Evolutionary conservation across 306 rosid genomes (phyloP).

Genomic region (Malus fusca): DNA sequence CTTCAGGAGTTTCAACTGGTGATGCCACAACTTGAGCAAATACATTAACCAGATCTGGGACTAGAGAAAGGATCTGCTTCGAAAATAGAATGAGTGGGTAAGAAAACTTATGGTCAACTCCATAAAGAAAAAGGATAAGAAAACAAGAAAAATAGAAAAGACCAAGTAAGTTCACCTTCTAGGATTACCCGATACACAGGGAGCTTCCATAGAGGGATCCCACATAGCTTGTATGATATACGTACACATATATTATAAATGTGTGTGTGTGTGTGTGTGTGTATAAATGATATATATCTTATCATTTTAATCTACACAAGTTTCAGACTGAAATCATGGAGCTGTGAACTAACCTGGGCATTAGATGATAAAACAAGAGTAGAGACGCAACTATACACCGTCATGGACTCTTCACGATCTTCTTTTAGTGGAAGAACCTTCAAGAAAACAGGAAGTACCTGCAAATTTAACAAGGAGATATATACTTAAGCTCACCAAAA

Average conservation of each 20-base stretch:
- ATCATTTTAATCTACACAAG: neutral
- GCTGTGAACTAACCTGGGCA: slow-evolving; percentile 57
- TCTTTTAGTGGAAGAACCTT: slow-evolving; percentile 91
- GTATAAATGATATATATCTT: neutral
- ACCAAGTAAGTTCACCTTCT: neutral
- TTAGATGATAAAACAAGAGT: slow-evolving; percentile 82
- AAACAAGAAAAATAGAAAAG: slow-evolving; percentile 11
- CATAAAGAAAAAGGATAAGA: neutral
- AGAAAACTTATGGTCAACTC: slow-evolving; percentile 5
- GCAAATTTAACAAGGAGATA: slow-evolving; percentile 24
- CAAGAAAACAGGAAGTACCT: slow-evolving; percentile 93
- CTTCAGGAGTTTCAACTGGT: slow-evolving; percentile 78
- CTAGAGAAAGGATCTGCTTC: slow-evolving; percentile 73
- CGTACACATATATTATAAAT: neutral
- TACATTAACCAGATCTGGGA: slow-evolving; percentile 86
- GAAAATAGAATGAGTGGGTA: slow-evolving; percentile 21
- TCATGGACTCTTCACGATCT: slow-evolving; percentile 92
- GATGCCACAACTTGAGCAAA: slow-evolving; percentile 90
- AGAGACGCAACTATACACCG: slow-evolving; percentile 75
- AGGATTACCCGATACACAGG: neutral
- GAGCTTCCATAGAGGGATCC: neutral
- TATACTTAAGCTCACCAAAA: neutral
- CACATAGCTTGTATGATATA: neutral
- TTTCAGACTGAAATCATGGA: neutral
- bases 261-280: neutral